phyloP scores from a whole-genome alignment of 371 early-diverging fungal species.

The Capillidium rhysosporum region DNA sequence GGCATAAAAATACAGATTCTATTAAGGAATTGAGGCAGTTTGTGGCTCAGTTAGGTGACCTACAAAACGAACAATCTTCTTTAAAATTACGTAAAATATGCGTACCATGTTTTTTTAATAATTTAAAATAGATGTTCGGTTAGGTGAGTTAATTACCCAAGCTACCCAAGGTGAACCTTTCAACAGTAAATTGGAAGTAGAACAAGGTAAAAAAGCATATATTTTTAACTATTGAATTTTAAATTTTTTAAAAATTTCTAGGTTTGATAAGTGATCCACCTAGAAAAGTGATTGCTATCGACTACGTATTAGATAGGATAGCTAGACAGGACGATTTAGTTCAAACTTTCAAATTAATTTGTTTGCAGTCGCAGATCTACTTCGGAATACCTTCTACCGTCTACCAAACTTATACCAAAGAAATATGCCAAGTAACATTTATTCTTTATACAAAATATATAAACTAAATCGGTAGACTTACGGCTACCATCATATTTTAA shows the following conservation, averaged over 20 bases:
- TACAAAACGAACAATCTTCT: conserved; percentile 69
- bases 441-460: neutral
- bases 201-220: conserved; percentile 68
- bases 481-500: conserved; percentile 72
- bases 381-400: conserved; percentile 58
- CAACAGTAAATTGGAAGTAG: conserved; percentile 56
- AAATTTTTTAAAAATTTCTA: conserved; percentile 10
- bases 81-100: conserved; percentile 38
- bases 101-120: conserved; percentile 3
- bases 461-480: conserved; percentile 38
- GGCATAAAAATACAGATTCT: conserved; percentile 71
- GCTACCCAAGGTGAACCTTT: conserved; percentile 62
- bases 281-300: conserved; percentile 14
- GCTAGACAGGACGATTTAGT: conserved; percentile 43
- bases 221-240: too few relatives aligned
- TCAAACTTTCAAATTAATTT: conserved; percentile 58
- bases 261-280: conserved; percentile 62
- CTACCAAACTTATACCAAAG: conserved; percentile 59
- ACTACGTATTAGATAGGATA: conserved; percentile 48
- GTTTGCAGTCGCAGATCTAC: conserved; percentile 61
- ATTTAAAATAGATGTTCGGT: conserved; percentile 37
- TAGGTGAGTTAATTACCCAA: conserved; percentile 65
- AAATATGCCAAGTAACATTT: conserved; percentile 44
- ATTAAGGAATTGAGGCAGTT: conserved; percentile 77
- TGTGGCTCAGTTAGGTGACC: conserved; percentile 54